These are phyloP conservation scores for Piper longum DNA, from an alignment of 164 flowering plant species.

Conservation along the genomic window DNA sequence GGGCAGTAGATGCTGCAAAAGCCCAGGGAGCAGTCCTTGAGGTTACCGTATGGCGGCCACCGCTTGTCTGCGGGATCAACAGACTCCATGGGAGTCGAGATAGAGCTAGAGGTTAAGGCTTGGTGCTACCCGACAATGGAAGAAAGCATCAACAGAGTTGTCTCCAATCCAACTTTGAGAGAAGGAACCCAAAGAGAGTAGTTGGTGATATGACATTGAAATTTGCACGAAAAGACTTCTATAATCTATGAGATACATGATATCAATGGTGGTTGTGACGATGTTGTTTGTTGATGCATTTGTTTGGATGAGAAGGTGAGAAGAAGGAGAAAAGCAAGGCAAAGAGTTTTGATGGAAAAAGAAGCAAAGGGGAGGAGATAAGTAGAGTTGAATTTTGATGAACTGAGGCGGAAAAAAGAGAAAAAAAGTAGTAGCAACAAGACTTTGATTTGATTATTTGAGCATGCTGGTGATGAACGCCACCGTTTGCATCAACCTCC, in stretches of 20 bases:
- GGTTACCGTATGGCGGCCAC: constrained; percentile 51
- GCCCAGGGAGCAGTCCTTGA: constrained; percentile 60
- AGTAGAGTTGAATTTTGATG: too few relatives aligned
- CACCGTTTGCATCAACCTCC: too few relatives aligned
- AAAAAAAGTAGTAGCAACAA: too few relatives aligned
- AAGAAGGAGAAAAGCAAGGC: neutral
- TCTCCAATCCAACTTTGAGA: neutral
- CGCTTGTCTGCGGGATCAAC: constrained; percentile 26
- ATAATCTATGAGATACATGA: neutral
- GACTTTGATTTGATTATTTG: too few relatives aligned
- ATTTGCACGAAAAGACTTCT: neutral
- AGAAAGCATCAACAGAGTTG: neutral
- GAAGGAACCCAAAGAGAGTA: neutral
- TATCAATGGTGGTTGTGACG: neutral
- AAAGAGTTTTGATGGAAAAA: neutral
- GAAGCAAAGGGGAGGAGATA: neutral
- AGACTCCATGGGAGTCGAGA: constrained; percentile 21
- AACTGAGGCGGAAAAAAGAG: too few relatives aligned
- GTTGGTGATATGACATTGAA: too few relatives aligned
- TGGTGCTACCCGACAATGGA: neutral
- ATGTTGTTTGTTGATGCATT: neutral
- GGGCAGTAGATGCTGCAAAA: constrained; percentile 76
- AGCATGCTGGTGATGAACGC: too few relatives aligned
- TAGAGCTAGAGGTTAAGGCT: too few relatives aligned
- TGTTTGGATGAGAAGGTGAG: neutral